These are phyloP conservation scores for Penicillium sp. DNA, from an alignment of 2,329 filamentous ascomycete genomes.

Conservation along the genomic window DNA sequence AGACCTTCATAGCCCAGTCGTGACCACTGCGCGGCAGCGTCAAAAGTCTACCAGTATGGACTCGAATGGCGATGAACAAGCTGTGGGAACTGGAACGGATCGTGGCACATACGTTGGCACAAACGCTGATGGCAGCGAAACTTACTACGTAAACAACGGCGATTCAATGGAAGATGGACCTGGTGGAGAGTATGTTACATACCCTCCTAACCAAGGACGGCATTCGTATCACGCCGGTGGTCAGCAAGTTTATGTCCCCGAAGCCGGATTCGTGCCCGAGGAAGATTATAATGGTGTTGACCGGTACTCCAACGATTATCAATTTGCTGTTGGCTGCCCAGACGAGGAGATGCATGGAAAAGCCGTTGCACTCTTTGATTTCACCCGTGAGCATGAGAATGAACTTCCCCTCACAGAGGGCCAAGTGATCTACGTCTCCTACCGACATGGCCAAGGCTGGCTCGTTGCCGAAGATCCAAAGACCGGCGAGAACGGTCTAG, in stretches of 20 bases:
- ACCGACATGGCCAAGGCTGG: constrained; percentile 96
- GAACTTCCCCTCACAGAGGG: constrained; percentile 91
- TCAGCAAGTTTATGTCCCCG: constrained; percentile 40
- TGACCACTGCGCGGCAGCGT: constrained; percentile 81
- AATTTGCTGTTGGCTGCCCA: constrained; percentile 91
- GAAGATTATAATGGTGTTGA: constrained; percentile 62
- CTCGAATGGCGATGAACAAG: constrained; percentile 37
- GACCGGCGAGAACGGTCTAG: constrained; percentile 89
- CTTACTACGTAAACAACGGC: constrained; percentile 75
- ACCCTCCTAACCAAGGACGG: constrained; percentile 67
- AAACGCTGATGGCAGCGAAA: constrained; percentile 72
- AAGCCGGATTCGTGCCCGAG: constrained; percentile 44
- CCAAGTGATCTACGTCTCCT: constrained; percentile 95
- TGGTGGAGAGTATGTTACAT: constrained; percentile 80
- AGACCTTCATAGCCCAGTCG: constrained; percentile 85
- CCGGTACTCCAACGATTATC: constrained; percentile 87
- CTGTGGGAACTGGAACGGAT: constrained; percentile 41
- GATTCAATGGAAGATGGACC: constrained; percentile 65
- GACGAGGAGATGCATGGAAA: constrained; percentile 99
- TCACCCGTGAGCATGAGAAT: constrained; percentile 93
- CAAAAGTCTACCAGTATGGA: constrained; percentile 67
- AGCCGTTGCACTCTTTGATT: constrained; percentile 93
- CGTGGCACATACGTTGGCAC: constrained; percentile 70
- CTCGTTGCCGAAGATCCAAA: constrained; percentile 94
- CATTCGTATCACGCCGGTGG: constrained; percentile 54